A percentile compares a stretch with the other conserved stretches of the same genome.
Conservation (phyloP, 768 basidiomycete genomes). For the Kondoa subrosea region DNA sequence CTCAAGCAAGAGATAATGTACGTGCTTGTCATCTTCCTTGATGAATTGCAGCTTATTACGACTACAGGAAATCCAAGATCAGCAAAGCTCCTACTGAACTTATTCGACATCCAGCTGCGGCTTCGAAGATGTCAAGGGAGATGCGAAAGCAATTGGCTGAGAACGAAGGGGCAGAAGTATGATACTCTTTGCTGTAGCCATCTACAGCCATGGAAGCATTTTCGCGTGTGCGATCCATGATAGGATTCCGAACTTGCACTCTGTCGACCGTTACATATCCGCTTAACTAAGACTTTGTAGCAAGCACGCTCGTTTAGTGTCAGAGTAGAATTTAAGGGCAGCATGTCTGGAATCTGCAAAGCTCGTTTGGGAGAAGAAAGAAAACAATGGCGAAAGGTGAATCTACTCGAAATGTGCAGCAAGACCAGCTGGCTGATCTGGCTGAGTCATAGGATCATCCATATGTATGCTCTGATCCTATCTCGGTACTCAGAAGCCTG, state of each 20-base stretch:
- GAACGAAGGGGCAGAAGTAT: neutral
- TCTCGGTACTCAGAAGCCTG: neutral
- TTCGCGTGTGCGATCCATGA: no score
- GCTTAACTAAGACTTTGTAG: no score
- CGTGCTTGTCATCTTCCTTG: neutral
- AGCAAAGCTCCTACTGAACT: conserved; percentile 76
- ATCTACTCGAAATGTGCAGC: conserved; percentile 70
- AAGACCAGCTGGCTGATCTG: no score
- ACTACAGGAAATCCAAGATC: conserved; percentile 69
- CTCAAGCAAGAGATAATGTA: conserved; percentile 63
- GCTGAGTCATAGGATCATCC: neutral
- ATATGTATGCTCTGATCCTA: neutral
- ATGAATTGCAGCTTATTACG: neutral
- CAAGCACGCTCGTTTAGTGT: neutral
- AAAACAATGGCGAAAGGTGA: conserved; percentile 97
- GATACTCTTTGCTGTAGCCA: neutral
- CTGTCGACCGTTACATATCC: no score
- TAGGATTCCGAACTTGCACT: no score
- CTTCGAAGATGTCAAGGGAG: conserved; percentile 5
- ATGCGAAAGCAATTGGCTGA: conserved; percentile 2
- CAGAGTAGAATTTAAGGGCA: no score
- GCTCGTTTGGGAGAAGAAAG: conserved; percentile 87
- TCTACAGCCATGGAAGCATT: no score
- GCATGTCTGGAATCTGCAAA: conserved; percentile 60
- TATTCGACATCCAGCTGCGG: conserved; percentile 72